Base-by-base conservation (phyloP, 1,284 basidiomycete genomes). In the Apiotrichum sp. region DNA sequence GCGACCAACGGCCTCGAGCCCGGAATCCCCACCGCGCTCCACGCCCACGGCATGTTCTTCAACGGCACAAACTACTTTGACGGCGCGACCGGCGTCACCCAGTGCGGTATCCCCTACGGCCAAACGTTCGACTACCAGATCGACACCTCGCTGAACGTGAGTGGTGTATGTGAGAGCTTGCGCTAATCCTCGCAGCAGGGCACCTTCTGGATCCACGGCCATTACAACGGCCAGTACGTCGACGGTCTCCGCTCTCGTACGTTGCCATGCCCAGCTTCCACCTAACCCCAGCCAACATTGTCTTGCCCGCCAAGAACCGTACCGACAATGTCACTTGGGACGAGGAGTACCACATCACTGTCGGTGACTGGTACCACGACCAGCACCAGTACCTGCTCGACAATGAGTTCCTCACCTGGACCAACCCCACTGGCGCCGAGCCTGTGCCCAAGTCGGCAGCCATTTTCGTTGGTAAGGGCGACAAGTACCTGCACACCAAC, bases 21-120 rank as follows among this genome's bases (percentile, higher is more conserved):
- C 2, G 79, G 83, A 0, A 81, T 86, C 4, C 77, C 70, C 4
- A 76, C 76, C 7, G 65, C 71, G 1, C 62, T 77, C 6, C 90
- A 93, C 72, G 86, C 90, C 65, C 90, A 97, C 77, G 93, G 93
- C 63, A 90, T 93, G 87, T 91, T 84, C 78, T 93, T 95, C 79
- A 93, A 92, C 75, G 80, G 82, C 9, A 83, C 87, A 0, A 83
- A 83, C 38, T 93, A 88, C 84, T 87, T 84, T 78, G 93, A 98
- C 73, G 93, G 93, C 41, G 91, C 93, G 1, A 75, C 83, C 42
- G 84, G 81, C 9, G 83, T 93, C 48, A 84, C 87, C 1, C 90
- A 96, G 79, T 97, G 93, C 68, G 87, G 89, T 39, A 90, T 95
- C 36, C 93, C 93, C 0, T 82, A 83, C 0, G 86, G 86, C 13